These are phyloP conservation scores for Punica granatum DNA, from an alignment of 345 rosid genomes.

Conservation along the genomic window DNA sequence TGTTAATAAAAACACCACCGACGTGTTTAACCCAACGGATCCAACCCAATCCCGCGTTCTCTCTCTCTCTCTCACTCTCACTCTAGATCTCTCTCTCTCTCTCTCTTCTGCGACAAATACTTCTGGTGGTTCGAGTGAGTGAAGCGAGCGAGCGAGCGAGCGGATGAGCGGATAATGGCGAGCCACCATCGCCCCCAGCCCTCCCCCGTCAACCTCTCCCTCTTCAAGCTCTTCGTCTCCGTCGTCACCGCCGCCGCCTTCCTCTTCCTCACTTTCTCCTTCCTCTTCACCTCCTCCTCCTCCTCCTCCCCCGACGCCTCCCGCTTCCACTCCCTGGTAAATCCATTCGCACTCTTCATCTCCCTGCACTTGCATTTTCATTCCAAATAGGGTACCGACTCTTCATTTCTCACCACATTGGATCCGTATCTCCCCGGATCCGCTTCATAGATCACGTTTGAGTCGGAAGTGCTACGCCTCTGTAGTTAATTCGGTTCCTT, in stretches of 20 bases:
- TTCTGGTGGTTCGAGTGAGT: background rate
- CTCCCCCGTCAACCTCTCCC: slow-evolving; percentile 19
- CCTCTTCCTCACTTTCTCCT: slow-evolving; percentile 43
- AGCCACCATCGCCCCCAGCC: slow-evolving; percentile 32
- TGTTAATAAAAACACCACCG: background rate
- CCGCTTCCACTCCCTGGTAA: slow-evolving; percentile 41
- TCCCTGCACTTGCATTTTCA: background rate
- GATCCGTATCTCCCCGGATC: background rate
- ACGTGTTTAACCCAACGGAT: slow-evolving; percentile 2
- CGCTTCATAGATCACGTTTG: background rate
- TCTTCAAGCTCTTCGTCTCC: slow-evolving; percentile 38
- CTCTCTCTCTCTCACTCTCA: background rate
- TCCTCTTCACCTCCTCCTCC: slow-evolving; percentile 32
- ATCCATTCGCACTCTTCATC: background rate
- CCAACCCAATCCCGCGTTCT: slow-evolving; percentile 5
- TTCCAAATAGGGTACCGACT: background rate
- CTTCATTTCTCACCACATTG: background rate
- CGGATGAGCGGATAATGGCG: slow-evolving; percentile 33
- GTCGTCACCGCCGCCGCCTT: slow-evolving; percentile 38
- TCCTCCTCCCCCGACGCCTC: slow-evolving; percentile 27
- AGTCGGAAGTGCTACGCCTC: background rate
- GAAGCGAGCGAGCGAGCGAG: slow-evolving; percentile 4
- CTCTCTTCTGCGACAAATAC: background rate
- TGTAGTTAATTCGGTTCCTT: background rate
- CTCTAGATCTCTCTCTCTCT: slow-evolving; percentile 8